Base-by-base conservation (phyloP, 1,139 yeast species). In the Chernovozyma aurita region DNA sequence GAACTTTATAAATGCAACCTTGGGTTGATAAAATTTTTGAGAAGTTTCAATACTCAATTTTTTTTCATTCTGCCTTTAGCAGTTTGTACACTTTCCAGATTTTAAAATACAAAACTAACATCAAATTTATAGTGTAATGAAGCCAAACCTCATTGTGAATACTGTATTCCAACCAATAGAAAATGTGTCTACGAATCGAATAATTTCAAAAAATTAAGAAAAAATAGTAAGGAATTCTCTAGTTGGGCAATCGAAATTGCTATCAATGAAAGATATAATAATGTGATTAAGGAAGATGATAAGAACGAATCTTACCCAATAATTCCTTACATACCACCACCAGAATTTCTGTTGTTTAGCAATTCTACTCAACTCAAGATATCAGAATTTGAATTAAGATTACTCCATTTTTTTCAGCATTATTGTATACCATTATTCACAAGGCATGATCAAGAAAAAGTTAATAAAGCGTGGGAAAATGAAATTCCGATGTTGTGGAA, bases 71-170 rank as follows among this genome's bases (percentile, higher is more conserved):
- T n/a, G n/a, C n/a, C n/a, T n/a, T n/a, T n/a, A n/a, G 25, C 25
- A n/a, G 25, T 11, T 11, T n/a, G n/a, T n/a, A 22, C 11, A 22
- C 12, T n/a, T 11, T 22, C 12, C 11, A 22, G 25, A 22, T 22
- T 22, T 11, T 11, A n/a, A 11, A 11, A 22, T 22, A 11, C n/a
- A n/a, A n/a, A 22, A 22, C 16, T 7, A 17, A 14, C 14, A 11
- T 14, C 20, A 27, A 21, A n/a, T 27, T 21, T 22, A 17, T 30
- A 59, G 63, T 65, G 72, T 38, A 49, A 58, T 40, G 70, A 63
- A 38, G 54, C 40, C 4, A 52, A 49, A 38, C 72, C 72, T 2
- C 22, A 32, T 5, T 65, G 72, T 50, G 71, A 65, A 37, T 65
- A 65, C 42, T 65, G 72, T 39, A 31, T 32, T 4, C 59, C 61